Evolutionary conservation across 2,329 filamentous ascomycete species (phyloP), one percentile per base, ranked within the genome.

Genomic region (Beauveria sp.): DNA sequence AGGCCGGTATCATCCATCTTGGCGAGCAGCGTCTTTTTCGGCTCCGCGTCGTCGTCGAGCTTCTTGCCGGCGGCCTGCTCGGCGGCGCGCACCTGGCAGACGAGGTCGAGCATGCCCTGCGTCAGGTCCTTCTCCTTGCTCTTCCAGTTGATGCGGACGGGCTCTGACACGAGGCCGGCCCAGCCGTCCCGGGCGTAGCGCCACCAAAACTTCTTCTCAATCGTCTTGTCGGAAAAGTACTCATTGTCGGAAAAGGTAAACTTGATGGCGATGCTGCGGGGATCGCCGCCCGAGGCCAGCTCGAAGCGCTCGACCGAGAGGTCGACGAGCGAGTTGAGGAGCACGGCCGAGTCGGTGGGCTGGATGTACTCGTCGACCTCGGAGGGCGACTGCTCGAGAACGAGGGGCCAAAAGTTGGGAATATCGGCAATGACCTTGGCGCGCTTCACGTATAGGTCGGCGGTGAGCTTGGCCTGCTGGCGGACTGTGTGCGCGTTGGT

Each of bases 141-240:
- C 84, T 92, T 95, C 92, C 91, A 96, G 71, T 86, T 81, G 75
- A 98, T 93, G 67, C 87, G 82, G 66, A 97, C 90, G 6, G 93
- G 93, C 79, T 96, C 91, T 26, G 88, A 93, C 62, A 97, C 91
- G 40, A 96, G 82, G 42, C 90, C 90, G 42, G 83, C 80, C 85
- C 85, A 92, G 69, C 84, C 82, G 71, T 88, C 83, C 72, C 81
- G 83, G 64, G 83, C 80, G 73, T 83, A 83, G 67, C 93, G 87
- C 81, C 88, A 91, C 84, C 88, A 93, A 77, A 98, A 96, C 72
- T 89, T 90, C 87, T 98, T 98, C 77, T 93, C 89, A 54, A 98
- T 77, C 60, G 87, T 83, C 60, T 78, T 81, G 77, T 96, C 83
- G 72, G 87, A 83, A 69, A 98, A 96, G 78, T 88, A 87, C 55